Percentiles rank a stretch among this genome's conserved stretches.
Evolutionary conservation across 2,329 filamentous ascomycete genomes (phyloP).

Genomic region (Cladorrhinum sp.): DNA sequence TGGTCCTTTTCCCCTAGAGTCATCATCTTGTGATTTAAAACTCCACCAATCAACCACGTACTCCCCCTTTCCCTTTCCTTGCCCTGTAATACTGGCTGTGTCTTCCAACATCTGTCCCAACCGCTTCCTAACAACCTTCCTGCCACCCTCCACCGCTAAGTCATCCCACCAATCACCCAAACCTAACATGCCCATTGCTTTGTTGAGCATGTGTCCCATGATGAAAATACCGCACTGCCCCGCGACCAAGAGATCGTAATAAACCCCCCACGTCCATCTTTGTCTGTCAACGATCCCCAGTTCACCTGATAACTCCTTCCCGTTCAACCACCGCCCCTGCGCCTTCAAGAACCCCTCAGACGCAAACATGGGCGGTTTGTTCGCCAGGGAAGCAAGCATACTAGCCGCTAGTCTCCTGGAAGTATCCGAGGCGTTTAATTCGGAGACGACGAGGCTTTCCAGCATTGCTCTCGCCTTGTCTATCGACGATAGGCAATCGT

Average conservation of each 20-base stretch:
- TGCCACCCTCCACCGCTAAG: slow-evolving; percentile 44
- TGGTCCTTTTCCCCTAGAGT: not conserved
- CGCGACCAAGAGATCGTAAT: slow-evolving; percentile 58
- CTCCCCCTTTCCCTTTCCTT: not conserved
- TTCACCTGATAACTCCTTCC: slow-evolving; percentile 56
- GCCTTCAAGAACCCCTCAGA: slow-evolving; percentile 66
- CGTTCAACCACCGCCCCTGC: slow-evolving; percentile 68
- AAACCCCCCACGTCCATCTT: slow-evolving; percentile 47
- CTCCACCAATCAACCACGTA: not conserved
- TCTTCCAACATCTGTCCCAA: slow-evolving; percentile 10
- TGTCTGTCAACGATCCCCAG: too few relatives aligned
- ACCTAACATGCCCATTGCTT: slow-evolving; percentile 29
- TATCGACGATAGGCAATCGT: slow-evolving; percentile 54
- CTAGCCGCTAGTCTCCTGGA: slow-evolving; percentile 69
- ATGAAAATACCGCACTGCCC: slow-evolving; percentile 68
- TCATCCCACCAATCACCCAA: slow-evolving; percentile 35
- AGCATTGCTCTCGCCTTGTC: slow-evolving; percentile 55
- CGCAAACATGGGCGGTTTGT: slow-evolving; percentile 64
- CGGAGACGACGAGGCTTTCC: slow-evolving; percentile 64
- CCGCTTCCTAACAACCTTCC: not conserved
- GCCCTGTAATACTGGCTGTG: too few relatives aligned
- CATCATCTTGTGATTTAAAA: not conserved
- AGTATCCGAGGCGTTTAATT: slow-evolving; percentile 63
- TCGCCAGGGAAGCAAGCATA: slow-evolving; percentile 66
- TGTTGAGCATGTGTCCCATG: slow-evolving; percentile 46